phyloP scores from a whole-genome alignment of 768 basidiomycete species.

The Sutorius australiensis region DNA sequence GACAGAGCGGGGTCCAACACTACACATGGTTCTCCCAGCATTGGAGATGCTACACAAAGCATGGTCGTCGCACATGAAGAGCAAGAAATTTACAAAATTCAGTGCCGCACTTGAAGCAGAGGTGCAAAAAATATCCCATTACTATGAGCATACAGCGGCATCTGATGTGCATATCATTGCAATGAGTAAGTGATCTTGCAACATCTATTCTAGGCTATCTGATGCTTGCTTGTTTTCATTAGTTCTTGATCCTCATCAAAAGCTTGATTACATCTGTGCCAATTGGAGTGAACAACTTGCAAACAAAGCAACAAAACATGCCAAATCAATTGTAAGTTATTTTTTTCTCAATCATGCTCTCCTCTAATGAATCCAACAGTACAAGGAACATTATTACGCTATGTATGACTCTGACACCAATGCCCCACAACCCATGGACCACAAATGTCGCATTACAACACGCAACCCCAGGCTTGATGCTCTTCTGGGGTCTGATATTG shows the following conservation, averaged over 20 bases:
- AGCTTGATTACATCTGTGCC: not conserved
- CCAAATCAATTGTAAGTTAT: not conserved
- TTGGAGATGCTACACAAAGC: slow-evolving; percentile 6
- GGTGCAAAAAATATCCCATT: not conserved
- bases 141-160: not conserved
- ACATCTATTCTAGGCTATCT: not conserved
- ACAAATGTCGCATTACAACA: not conserved
- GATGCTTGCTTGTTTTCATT: not conserved
- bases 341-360: not conserved
- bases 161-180: slow-evolving; percentile 1
- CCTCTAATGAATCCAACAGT: slow-evolving; percentile 1
- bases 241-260: slow-evolving; percentile 6
- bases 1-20: not conserved
- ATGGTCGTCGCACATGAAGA: not conserved
- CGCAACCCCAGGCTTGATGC: slow-evolving; percentile 1
- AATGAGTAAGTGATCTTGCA: slow-evolving; percentile 8
- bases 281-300: not conserved
- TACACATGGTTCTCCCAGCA: not conserved
- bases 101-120: not conserved
- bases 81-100: slow-evolving; percentile 5
- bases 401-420: not conserved
- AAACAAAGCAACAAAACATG: not conserved
- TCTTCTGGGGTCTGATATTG: not conserved
- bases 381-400: not conserved
- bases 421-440: not conserved